phyloP scores from a whole-genome alignment of 2,329 filamentous ascomycete genomes.

The Dothidotthia symphoricarpi region DNA sequence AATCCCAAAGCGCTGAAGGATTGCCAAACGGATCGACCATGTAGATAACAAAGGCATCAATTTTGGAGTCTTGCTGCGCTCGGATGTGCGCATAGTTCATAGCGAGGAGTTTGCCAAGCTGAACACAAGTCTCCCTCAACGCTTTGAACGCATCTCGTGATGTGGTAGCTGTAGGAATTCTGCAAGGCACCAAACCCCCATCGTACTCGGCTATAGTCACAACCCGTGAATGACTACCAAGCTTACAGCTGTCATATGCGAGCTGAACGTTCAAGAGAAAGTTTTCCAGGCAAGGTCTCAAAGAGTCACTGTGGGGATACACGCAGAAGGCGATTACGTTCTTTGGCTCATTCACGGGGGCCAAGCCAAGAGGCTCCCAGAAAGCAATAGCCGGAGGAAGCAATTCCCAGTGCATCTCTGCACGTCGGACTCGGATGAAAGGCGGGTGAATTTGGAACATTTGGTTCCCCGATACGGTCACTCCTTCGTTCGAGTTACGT shows the following conservation, averaged over 20 bases:
- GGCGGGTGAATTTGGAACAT: slow-evolving; percentile 59
- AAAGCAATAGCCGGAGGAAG: slow-evolving; percentile 73
- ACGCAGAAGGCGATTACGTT: slow-evolving; percentile 69
- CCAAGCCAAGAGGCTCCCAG: slow-evolving; percentile 77
- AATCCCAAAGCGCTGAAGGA: slow-evolving; percentile 60
- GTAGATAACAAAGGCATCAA: slow-evolving; percentile 64
- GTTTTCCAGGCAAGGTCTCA: slow-evolving; percentile 58
- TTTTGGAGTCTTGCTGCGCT: slow-evolving; percentile 52
- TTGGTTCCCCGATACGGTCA: slow-evolving; percentile 28
- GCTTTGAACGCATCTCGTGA: slow-evolving; percentile 29
- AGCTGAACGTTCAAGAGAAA: slow-evolving; percentile 69
- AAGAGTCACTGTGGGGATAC: slow-evolving; percentile 64
- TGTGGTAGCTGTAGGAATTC: slow-evolving; percentile 14
- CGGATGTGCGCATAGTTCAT: slow-evolving; percentile 34
- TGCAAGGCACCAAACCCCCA: slow-evolving; percentile 35
- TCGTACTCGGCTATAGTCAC: slow-evolving; percentile 41
- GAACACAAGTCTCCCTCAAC: slow-evolving; percentile 38
- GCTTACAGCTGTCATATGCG: slow-evolving; percentile 70
- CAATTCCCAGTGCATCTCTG: slow-evolving; percentile 68
- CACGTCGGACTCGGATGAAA: slow-evolving; percentile 69
- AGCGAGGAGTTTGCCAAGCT: slow-evolving; percentile 44
- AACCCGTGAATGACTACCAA: slow-evolving; percentile 61
- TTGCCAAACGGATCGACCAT: slow-evolving; percentile 68
- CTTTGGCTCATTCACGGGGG: slow-evolving; percentile 68
- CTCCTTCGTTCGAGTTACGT: slow-evolving; percentile 27